Evolutionary conservation across 2,329 filamentous ascomycete genomes (phyloP).

Genomic region (Talaromyces amestolkiae): DNA sequence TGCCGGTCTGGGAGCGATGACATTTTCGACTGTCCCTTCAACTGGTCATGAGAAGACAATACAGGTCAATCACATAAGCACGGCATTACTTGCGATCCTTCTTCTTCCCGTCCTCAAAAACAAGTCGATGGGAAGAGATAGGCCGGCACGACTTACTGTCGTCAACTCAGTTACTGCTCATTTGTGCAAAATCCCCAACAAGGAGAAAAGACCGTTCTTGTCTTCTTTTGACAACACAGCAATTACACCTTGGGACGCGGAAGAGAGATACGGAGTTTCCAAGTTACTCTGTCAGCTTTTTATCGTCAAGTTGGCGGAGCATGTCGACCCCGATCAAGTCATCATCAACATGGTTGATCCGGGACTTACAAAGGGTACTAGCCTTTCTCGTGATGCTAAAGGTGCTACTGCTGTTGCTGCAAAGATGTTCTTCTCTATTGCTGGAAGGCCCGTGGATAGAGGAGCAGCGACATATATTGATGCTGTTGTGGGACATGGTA

Average conservation of each 20-base stretch:
- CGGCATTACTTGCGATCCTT: not conserved
- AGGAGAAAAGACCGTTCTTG: not conserved
- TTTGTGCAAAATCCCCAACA: not conserved
- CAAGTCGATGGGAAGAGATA: not conserved
- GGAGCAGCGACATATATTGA: not conserved
- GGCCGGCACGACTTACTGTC: not conserved
- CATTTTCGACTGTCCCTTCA: not conserved
- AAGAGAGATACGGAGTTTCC: not conserved
- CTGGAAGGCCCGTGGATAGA: not conserved
- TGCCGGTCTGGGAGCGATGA: not conserved
- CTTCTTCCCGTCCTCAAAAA: not conserved
- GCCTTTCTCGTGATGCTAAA: not conserved
- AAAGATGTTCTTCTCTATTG: not conserved
- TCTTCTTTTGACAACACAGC: not conserved
- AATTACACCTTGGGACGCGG: not conserved
- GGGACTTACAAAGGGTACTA: not conserved
- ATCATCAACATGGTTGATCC: slow-evolving; percentile 1
- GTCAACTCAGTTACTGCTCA: not conserved
- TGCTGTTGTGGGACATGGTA: not conserved
- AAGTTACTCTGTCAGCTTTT: not conserved
- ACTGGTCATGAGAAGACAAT: not conserved
- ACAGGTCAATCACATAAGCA: not conserved
- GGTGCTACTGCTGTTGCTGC: not conserved
- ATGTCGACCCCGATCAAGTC: not conserved
- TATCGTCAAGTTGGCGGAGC: not conserved